Base-by-base conservation (phyloP, 805 yeast species). In the Cyberlindnera euphorbiiphila region DNA sequence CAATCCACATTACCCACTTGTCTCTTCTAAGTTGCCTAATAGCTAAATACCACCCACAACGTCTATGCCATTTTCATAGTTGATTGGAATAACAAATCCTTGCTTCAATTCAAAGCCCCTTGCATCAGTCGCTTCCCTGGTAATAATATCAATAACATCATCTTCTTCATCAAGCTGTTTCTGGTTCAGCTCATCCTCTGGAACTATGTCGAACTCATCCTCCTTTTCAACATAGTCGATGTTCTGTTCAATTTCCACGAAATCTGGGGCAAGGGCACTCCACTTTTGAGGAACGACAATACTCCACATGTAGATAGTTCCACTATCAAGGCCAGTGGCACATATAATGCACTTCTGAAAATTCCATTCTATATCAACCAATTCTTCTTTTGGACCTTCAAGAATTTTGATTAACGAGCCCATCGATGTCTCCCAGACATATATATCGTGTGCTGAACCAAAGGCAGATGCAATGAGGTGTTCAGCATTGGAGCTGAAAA, bases 261-360 rank as follows among this genome's bases (percentile, higher is more conserved):
- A 89, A 59, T 91, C 98, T 1, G 97, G 97, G 0, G 97, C 97
- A 50, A 89, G 66, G 1, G 97, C 95, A 59, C 94, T 83, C 98
- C 98, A 89, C 61, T 85, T 84, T 51, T 88, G 96, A 1, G 95
- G 94, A 15, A 85, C 76, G 26, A 74, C 74, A 9, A 85, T 72
- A 34, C 82, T 74, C 96, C 97, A 91, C 27, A 84, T 56, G 54
- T 85, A 88, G 2, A 89, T 72, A 25, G 77, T 68, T 1, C 97
- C 97, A 22, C 85, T 69, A 53, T 89, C 98, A 37, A 85, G 64
- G 0, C 97, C 96, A 20, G 85, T 84, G 13, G 95, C 83, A 9
- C 82, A 83, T 23, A 91, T 77, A 43, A 74, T 65, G 59, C 95
- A 86, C 37, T 76, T 69, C 34, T 76, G 66, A 41, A 76, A 78